Evolutionary conservation across 2,329 filamentous ascomycete genomes (phyloP), one percentile per base, ranked within the genome.

Genomic region (Juglanconis sp.): DNA sequence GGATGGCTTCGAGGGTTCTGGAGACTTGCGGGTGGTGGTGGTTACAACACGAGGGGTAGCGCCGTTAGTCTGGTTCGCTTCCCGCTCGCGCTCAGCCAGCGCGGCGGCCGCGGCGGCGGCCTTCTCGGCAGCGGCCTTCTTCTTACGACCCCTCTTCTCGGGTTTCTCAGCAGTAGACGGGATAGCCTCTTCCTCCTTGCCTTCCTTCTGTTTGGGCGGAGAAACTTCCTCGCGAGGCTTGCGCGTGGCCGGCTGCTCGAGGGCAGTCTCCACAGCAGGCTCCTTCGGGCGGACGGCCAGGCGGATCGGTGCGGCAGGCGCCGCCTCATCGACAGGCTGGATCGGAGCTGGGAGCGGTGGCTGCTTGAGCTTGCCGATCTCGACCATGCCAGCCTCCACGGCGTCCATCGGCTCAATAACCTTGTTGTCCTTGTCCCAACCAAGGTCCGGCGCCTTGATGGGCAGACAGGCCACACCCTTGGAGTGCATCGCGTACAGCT

Each of bases 401-500:
- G 91, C 93, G 73, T 96, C 87, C 44, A 95, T 85, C 0, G 89
- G 83, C 57, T 88, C 79, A 44, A 96, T 79, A 56, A 96, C 90
- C 79, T 96, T 96, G 75, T 92, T 94, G 64, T 97, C 91, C 67
- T 87, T 85, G 67, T 88, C 89, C 93, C 93, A 98, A 35, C 96
- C 95, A 53, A 99, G 81, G 74, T 98, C 94, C 55, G 88, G 86
- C 71, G 94, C 91, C 73, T 90, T 94, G 72, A 99, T 87, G 65
- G 87, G 87, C 56, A 98, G 73, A 68, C 91, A 94, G 17, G 93
- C 93, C n/a, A 98, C 92, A 63, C 95, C 95, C 77, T 92, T 96
- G 10, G 95, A 97, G 74, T 99, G 94, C 89, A 97, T 96, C 36
- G 92, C 90, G 72, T 99, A 99, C 9, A 99, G 82, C 77, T 99